These are phyloP conservation scores for Cardamine occulta DNA, from an alignment of 345 rosid species.

Conservation along the genomic window DNA sequence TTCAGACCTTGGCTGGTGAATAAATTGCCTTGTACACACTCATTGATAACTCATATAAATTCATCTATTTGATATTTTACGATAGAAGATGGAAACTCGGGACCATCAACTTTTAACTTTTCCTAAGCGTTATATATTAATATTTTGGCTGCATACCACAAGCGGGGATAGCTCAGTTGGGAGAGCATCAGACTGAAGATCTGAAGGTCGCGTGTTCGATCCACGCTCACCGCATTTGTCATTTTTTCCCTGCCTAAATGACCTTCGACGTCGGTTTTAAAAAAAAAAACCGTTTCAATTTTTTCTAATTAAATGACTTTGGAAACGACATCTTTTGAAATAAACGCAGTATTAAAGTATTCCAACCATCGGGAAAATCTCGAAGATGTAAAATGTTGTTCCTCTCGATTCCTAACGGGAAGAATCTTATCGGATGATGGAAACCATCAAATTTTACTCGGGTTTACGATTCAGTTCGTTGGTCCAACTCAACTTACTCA, in stretches of 20 bases:
- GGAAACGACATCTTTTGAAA: not conserved
- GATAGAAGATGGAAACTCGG: too few species aligned
- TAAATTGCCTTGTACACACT: slow-evolving; percentile 20
- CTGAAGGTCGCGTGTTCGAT: slow-evolving; percentile 98
- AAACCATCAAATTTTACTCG: too few species aligned
- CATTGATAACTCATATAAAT: not conserved
- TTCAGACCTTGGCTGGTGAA: not conserved
- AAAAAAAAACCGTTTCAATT: not conserved
- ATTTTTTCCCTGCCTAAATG: too few species aligned
- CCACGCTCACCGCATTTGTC: slow-evolving; percentile 80
- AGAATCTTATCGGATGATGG: too few species aligned
- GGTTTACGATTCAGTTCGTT: not conserved
- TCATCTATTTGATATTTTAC: too few species aligned
- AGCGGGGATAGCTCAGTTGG: slow-evolving; percentile 79
- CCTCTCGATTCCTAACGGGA: not conserved
- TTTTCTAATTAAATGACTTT: too few species aligned
- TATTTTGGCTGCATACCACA: not conserved
- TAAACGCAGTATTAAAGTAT: not conserved
- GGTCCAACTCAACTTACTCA: not conserved
- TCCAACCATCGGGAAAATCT: not conserved
- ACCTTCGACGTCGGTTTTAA: not conserved
- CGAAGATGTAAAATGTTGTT: not conserved
- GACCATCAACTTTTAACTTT: too few species aligned
- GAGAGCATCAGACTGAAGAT: slow-evolving; percentile 99
- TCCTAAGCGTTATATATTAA: too few species aligned